A percentile compares a stretch with the other conserved stretches of the same genome.
Conservation (phyloP, 805 yeast species). For the Kodamaea jinghongensis region DNA sequence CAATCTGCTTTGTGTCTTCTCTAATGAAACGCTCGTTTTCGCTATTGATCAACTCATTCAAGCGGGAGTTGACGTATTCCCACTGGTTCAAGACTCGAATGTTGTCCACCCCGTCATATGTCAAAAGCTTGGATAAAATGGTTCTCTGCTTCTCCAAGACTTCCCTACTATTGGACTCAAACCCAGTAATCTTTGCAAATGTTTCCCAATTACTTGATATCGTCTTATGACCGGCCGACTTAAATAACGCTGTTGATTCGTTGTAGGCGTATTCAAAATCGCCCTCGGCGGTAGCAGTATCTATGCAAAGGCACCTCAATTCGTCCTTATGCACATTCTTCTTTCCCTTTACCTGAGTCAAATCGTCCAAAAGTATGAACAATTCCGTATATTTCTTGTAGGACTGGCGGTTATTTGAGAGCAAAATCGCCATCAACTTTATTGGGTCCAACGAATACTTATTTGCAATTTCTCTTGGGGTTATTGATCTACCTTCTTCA, state of each 20-base stretch:
- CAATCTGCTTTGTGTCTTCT: slow-evolving; percentile 19
- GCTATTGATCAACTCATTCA: slow-evolving; percentile 4
- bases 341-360: slow-evolving; percentile 18
- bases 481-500: slow-evolving; percentile 6
- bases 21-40: slow-evolving; percentile 9
- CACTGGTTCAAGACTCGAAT: slow-evolving; percentile 15
- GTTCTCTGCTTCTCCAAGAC: slow-evolving; percentile 49
- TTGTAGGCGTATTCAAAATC: slow-evolving; percentile 61
- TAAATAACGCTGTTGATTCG: slow-evolving; percentile 38
- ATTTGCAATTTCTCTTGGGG: slow-evolving; percentile 9
- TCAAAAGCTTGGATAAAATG: slow-evolving; percentile 41
- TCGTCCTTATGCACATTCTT: slow-evolving; percentile 14
- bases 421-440: slow-evolving; percentile 37
- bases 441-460: slow-evolving; percentile 19
- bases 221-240: slow-evolving; percentile 14
- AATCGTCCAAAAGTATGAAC: slow-evolving; percentile 36
- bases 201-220: slow-evolving; percentile 20
- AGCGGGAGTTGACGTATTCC: slow-evolving; percentile 6
- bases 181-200: slow-evolving; percentile 52
- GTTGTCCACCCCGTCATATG: slow-evolving; percentile 39
- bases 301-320: slow-evolving; percentile 54
- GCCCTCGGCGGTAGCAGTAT: slow-evolving; percentile 59
- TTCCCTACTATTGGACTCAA: slow-evolving; percentile 16
- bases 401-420: slow-evolving; percentile 54
- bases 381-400: slow-evolving; percentile 46